Evolutionary conservation across 805 yeast genomes (phyloP).

Genomic region (Cyberlindnera xylosilytica): DNA sequence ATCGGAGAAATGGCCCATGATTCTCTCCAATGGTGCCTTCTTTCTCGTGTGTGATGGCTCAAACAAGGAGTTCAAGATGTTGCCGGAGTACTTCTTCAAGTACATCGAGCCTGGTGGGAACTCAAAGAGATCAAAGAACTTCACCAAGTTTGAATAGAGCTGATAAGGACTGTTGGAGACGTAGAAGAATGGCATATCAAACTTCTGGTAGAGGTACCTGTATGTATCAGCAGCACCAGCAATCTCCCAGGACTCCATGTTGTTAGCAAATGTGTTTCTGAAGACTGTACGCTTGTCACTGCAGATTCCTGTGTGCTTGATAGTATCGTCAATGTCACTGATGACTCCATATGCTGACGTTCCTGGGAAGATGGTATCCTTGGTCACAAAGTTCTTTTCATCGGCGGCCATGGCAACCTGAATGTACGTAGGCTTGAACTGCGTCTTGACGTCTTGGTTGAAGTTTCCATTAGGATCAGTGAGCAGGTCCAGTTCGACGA

Average conservation of each 20-base stretch:
- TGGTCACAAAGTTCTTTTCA: slow-evolving; percentile 44
- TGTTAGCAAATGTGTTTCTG: slow-evolving; percentile 69
- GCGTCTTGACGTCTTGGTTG: slow-evolving; percentile 46
- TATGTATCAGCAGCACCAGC: slow-evolving; percentile 78
- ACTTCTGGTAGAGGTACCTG: slow-evolving; percentile 40
- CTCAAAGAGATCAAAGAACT: slow-evolving; percentile 50
- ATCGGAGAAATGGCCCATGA: slow-evolving; percentile 69
- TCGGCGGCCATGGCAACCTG: slow-evolving; percentile 48
- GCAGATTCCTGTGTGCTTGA: slow-evolving; percentile 84
- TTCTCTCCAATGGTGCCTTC: slow-evolving; percentile 55
- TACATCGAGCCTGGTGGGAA: slow-evolving; percentile 84
- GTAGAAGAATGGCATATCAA: slow-evolving; percentile 69
- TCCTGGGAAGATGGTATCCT: slow-evolving; percentile 42
- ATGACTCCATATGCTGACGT: slow-evolving; percentile 64
- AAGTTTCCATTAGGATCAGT: slow-evolving; percentile 74
- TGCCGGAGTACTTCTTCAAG: slow-evolving; percentile 82
- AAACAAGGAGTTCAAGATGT: slow-evolving; percentile 72
- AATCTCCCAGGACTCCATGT: slow-evolving; percentile 63
- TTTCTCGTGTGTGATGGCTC: slow-evolving; percentile 88
- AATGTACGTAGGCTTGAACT: slow-evolving; percentile 58
- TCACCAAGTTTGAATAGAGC: slow-evolving; percentile 43
- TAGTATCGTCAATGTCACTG: slow-evolving; percentile 93
- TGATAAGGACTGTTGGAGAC: slow-evolving; percentile 98
- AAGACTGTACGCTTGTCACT: slow-evolving; percentile 84
- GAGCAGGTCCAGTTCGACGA: slow-evolving; percentile 32